These are phyloP conservation scores for Phytopythium boreale DNA, from an alignment of 352 stramenopile species.

Conservation along the genomic window DNA sequence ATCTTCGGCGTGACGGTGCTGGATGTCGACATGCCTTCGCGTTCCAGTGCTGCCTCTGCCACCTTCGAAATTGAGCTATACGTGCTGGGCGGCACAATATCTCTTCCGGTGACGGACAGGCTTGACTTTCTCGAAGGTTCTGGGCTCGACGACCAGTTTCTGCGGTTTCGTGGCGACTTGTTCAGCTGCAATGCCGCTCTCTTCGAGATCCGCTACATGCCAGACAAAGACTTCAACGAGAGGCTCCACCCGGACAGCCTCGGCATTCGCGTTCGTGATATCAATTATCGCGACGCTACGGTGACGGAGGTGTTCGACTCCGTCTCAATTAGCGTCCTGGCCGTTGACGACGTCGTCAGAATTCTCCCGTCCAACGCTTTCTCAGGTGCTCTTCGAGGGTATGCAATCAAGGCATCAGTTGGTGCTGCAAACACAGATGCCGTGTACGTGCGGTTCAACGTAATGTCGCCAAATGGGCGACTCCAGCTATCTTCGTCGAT, in stretches of 20 bases:
- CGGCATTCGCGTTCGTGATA: constrained; percentile 50
- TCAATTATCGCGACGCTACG: constrained; percentile 52
- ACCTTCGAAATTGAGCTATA: constrained; percentile 63
- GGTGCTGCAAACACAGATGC: constrained; percentile 12
- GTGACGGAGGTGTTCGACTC: constrained; percentile 33
- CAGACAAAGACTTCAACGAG: constrained; percentile 74
- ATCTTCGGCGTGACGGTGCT: constrained; percentile 66
- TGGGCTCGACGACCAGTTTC: constrained; percentile 41
- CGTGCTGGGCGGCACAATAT: constrained; percentile 45
- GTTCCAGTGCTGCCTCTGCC: constrained; percentile 21
- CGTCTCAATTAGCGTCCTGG: constrained; percentile 46
- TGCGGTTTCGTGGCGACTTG: constrained; percentile 53
- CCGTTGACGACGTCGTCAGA: constrained; percentile 36
- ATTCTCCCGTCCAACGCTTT: constrained; percentile 34
- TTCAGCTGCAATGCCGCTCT: constrained; percentile 59
- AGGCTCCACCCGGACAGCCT: constrained; percentile 57
- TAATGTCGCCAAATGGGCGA: constrained; percentile 51
- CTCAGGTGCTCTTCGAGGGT: constrained; percentile 36
- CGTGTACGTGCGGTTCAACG: constrained; percentile 39
- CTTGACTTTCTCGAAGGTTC: constrained; percentile 54
- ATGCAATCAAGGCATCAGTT: constrained; percentile 28
- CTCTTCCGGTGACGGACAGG: constrained; percentile 20
- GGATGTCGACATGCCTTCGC: constrained; percentile 46
- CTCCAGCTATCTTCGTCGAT: constrained; percentile 28
- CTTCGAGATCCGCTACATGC: constrained; percentile 70